Evolutionary conservation across 176 grass and related monocot species (phyloP).

Genomic region (Oryza rufipogon): DNA sequence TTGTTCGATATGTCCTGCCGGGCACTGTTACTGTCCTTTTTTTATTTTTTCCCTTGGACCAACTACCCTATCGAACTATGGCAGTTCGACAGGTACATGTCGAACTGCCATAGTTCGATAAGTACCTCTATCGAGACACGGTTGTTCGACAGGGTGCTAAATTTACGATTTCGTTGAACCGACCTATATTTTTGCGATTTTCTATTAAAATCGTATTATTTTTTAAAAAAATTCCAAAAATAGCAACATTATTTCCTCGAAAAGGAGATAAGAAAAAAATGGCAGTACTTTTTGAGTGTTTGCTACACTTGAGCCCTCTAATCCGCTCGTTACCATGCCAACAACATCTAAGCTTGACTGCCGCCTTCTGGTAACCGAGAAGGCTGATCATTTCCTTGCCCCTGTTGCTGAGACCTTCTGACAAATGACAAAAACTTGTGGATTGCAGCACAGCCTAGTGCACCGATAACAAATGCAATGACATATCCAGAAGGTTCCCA

Average conservation of each 20-base stretch:
- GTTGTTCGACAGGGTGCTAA: no score
- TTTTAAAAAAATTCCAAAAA: not conserved
- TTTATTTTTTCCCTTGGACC: no score
- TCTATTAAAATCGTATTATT: no score
- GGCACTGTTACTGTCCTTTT: no score
- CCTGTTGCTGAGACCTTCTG: not conserved
- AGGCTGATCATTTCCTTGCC: not conserved
- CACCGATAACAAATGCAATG: not conserved
- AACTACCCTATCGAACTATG: no score
- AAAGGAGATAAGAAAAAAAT: not conserved
- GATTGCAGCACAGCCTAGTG: not conserved
- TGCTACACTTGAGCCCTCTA: not conserved
- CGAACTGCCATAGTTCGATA: no score
- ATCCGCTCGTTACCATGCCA: not conserved
- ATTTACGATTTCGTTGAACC: no score
- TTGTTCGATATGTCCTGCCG: no score
- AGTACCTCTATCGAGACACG: no score
- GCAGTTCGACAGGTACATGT: no score
- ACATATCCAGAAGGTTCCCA: not conserved
- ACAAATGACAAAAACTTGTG: not conserved
- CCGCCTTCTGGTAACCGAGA: not conserved
- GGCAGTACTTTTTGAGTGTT: not conserved
- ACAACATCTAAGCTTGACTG: not conserved
- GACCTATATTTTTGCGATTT: no score
- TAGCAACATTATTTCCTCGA: not conserved